Base-by-base conservation (phyloP, 768 basidiomycete species). In the Trametes cubensis region DNA sequence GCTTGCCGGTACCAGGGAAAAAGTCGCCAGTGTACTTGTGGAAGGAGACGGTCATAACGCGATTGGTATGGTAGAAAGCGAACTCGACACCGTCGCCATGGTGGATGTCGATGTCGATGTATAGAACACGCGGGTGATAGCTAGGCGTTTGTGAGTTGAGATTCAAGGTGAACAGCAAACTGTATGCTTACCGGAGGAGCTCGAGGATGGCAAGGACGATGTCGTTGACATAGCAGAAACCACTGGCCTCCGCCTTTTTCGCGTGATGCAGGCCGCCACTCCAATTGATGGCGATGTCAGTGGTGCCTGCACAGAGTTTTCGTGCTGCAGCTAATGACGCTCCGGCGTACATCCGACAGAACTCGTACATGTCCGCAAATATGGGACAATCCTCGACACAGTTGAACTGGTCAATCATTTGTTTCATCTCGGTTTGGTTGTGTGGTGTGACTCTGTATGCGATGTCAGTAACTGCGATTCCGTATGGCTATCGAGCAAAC, bases 1-100 rank as follows among this genome's bases (percentile, higher is more conserved):
- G 81, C 74, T 95, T 95, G 17, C 96, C 96, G 0, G 96, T 99
- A 0, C 95, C 95, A 0, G 96, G 96, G 75, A 99, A 99, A 81
- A 99, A 99, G 70, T 96, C 94, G 58, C 94, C 95, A 1, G 92
- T 95, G 79, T 97, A 99, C 77, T 98, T 98, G 80, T 99, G 96
- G 77, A 99, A 99, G 0, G 96, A 98, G 15, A 98, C 93, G 0
- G 96, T 98, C 85, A 98, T 90, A 65, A 99, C 96, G n/a, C 96
- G 88, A 70, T 99, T 95, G 41, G 94, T 90, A 67, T 96, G 90
- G 76, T 96, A 99, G 75, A 99, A 98, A 0, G 96, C 97, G 62
- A 96, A 90, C 71, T 99, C 94, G 2, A 99, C 97, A 23, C 96
- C 96, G 70, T 99, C 96, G 8, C 96, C 96, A 68, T 99, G 96